Conservation (phyloP, 306 rosid genomes). For the Aeschynomene evenia region DNA sequence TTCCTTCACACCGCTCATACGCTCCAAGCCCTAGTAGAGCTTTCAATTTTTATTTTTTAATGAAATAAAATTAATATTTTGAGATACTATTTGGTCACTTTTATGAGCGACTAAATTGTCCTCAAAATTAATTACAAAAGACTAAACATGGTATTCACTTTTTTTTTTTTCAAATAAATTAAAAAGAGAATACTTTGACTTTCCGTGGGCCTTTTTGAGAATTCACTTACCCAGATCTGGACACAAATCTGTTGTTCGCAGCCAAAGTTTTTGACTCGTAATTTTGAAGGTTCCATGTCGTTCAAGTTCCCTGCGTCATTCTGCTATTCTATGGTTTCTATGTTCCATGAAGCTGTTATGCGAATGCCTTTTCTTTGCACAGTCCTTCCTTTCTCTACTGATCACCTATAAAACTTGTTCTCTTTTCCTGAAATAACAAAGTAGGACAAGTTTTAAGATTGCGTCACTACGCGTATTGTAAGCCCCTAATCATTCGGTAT, state of each 20-base stretch:
- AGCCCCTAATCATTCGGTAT: background rate
- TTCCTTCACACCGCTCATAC: no score
- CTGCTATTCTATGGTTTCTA: background rate
- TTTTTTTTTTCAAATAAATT: no score
- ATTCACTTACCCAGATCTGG: background rate
- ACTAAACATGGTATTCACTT: no score
- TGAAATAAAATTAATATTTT: no score
- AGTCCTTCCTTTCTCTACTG: background rate
- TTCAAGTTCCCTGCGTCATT: background rate
- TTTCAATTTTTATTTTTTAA: no score
- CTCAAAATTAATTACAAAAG: no score
- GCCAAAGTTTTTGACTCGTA: constrained; percentile 10
- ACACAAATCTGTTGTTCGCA: background rate
- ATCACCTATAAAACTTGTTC: background rate
- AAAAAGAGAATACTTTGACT: no score
- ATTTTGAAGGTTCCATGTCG: background rate
- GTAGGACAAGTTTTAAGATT: background rate
- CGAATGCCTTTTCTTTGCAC: background rate
- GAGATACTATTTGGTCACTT: no score
- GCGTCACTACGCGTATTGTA: background rate
- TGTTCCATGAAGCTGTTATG: background rate
- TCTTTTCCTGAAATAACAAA: background rate
- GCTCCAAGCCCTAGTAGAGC: no score
- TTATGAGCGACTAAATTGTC: no score
- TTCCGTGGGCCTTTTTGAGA: background rate